These are phyloP conservation scores for Chrysophaeum taylorii DNA, from an alignment of 352 stramenopile species.

Conservation along the genomic window DNA sequence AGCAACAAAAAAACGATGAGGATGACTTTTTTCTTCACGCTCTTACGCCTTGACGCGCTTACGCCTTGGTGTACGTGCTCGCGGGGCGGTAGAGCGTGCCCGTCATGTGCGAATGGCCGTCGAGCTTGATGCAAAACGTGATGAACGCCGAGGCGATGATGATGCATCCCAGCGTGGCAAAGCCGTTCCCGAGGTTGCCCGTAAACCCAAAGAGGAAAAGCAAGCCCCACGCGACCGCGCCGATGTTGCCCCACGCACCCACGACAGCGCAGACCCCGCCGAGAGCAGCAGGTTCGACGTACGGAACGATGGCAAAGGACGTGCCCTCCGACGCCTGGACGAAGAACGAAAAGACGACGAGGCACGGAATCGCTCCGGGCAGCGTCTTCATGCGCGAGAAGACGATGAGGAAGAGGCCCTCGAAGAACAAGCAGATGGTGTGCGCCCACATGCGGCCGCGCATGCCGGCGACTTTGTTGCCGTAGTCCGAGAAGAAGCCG, in stretches of 20 bases:
- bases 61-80: no score
- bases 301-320: constrained; percentile 34
- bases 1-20: no score
- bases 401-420: constrained; percentile 52
- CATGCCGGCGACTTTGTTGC: constrained; percentile 42
- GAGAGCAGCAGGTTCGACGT: constrained; percentile 23
- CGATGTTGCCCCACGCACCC: constrained; percentile 36
- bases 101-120: constrained; percentile 15
- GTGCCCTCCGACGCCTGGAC: constrained; percentile 50
- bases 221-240: constrained; percentile 33
- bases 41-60: no score
- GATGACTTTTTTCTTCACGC: no score
- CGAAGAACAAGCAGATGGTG: constrained; percentile 43
- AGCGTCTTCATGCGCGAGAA: constrained; percentile 49
- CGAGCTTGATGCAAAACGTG: constrained; percentile 1
- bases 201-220: constrained; percentile 4
- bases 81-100: not conserved
- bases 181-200: not conserved
- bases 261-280: constrained; percentile 33
- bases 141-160: not conserved
- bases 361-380: constrained; percentile 48
- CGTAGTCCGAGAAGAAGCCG: constrained; percentile 60
- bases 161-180: not conserved
- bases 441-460: constrained; percentile 55
- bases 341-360: constrained; percentile 61